Base-by-base conservation (phyloP, 2,329 filamentous ascomycete genomes). In the Dendryphion nanum region DNA sequence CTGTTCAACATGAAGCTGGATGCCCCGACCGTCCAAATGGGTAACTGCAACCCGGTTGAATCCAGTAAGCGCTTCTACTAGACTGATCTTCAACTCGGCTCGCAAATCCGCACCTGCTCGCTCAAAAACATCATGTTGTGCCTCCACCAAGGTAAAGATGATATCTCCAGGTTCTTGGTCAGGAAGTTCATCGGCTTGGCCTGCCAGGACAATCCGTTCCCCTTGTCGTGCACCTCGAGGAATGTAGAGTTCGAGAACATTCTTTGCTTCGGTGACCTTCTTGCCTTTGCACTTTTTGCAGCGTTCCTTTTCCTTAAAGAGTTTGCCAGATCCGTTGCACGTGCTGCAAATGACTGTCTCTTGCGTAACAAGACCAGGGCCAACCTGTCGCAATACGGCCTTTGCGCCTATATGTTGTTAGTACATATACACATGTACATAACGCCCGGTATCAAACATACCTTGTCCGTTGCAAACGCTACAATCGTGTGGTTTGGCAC, bases 271-370 rank as follows among this genome's bases (percentile, higher is more conserved):
- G 30, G 82, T 81, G 12, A 88, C 89, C 46, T 88, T 81, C 67
- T 86, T 87, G 59, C 93, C 93, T 72, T 97, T 97, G 81, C 93
- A 98, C 75, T 93, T 96, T 77, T 95, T 95, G 76, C 93, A 98
- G 63, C 89, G 88, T 61, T 98, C 93, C 75, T 97, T 97, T 61
- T 95, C 89, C 67, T 91, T 91, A 72, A 83, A 95, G 59, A 90
- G 82, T 59, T 83, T 82, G 5, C 93, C 93, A n/a, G 82, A 79
- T 21, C 90, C 91, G 43, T 83, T 77, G 69, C 93, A 98, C 57
- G 85, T 83, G 55, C 85, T 83, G 67, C 93, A 98, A 23, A 83
- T 68, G 24, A 90, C 81, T 5, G 83, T 81, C 57, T 89, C 84
- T 57, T 89, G 85, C 19, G 88, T 87, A 46, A 94, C 82, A 63